phyloP scores from a whole-genome alignment of 768 basidiomycete species.

The Pulveroboletus ravenelii region DNA sequence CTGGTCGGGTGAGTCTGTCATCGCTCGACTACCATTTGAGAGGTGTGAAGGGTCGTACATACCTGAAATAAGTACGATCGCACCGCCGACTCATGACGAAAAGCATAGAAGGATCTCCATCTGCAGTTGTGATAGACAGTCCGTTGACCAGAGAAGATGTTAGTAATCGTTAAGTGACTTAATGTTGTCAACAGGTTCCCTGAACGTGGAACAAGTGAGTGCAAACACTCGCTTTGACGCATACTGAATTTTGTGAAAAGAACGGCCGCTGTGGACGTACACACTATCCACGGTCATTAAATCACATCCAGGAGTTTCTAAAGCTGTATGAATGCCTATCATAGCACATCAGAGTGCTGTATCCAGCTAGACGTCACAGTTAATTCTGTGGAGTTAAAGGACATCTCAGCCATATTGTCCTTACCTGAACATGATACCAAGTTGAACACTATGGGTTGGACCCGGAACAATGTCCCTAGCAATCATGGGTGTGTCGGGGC shows the following conservation, averaged over 20 bases:
- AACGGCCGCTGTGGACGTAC: conserved; percentile 46
- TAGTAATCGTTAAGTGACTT: conserved; percentile 33
- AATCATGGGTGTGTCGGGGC: too few relatives aligned
- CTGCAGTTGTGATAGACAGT: too few relatives aligned
- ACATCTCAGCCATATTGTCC: conserved; percentile 47
- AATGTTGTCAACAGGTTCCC: too few relatives aligned
- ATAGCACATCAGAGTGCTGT: conserved; percentile 36
- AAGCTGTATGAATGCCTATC: conserved; percentile 23
- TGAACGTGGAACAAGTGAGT: neutral
- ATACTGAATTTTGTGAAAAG: conserved; percentile 46
- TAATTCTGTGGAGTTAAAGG: neutral
- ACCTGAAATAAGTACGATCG: too few relatives aligned
- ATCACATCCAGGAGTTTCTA: neutral
- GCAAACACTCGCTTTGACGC: conserved; percentile 2
- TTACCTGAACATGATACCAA: conserved; percentile 31
- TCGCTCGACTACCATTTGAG: too few relatives aligned
- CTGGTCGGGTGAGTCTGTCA: too few relatives aligned
- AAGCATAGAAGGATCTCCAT: too few relatives aligned
- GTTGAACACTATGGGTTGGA: too few relatives aligned
- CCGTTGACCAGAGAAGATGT: conserved; percentile 42
- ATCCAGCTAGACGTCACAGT: neutral
- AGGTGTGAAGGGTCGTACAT: too few relatives aligned
- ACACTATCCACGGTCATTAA: conserved; percentile 28
- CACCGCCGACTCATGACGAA: too few relatives aligned
- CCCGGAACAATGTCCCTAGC: too few relatives aligned